phyloP scores from a whole-genome alignment of 228 moss, liverwort and hornwort genomes.

The Sphagnum magellanicum region DNA sequence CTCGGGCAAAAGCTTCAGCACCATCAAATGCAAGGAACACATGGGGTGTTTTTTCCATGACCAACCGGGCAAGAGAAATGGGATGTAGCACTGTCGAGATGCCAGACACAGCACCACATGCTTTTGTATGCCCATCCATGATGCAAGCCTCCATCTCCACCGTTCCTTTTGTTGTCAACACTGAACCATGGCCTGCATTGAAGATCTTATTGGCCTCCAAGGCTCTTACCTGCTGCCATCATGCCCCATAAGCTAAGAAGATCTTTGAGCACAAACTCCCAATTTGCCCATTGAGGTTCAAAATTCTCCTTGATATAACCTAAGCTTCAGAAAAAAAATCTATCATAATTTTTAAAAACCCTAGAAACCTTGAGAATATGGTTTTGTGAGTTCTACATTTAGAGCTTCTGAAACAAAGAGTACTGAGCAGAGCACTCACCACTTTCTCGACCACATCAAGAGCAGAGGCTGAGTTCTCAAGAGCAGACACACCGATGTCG shows the following conservation, averaged over 20 bases:
- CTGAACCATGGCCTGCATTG: constrained; percentile 93
- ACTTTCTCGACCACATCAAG: constrained; percentile 88
- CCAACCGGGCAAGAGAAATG: constrained; percentile 84
- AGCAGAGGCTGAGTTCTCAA: constrained; percentile 49
- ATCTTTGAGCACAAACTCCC: too few relatives aligned
- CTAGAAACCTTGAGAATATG: too few relatives aligned
- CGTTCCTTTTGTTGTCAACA: constrained; percentile 68
- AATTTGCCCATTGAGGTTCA: too few relatives aligned
- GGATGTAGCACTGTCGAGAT: constrained; percentile 84
- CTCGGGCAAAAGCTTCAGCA: constrained; percentile 81
- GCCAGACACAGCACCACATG: constrained; percentile 92
- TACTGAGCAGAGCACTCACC: constrained; percentile 16
- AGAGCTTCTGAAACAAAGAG: too few relatives aligned
- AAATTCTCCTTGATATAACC: too few relatives aligned
- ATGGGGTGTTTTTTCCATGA: constrained; percentile 91
- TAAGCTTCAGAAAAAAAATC: too few relatives aligned
- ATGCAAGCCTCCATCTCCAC: constrained; percentile 99
- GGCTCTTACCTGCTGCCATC: constrained; percentile 53
- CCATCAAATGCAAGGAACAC: constrained; percentile 83
- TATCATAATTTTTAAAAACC: too few relatives aligned
- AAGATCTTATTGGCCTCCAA: constrained; percentile 71
- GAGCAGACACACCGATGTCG: constrained; percentile 68
- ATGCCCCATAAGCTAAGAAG: too few relatives aligned
- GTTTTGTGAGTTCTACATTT: too few relatives aligned
- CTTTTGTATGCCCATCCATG: constrained; percentile 80